phyloP scores from a whole-genome alignment of 257 asterid species.

The Cruciata laevipes region DNA sequence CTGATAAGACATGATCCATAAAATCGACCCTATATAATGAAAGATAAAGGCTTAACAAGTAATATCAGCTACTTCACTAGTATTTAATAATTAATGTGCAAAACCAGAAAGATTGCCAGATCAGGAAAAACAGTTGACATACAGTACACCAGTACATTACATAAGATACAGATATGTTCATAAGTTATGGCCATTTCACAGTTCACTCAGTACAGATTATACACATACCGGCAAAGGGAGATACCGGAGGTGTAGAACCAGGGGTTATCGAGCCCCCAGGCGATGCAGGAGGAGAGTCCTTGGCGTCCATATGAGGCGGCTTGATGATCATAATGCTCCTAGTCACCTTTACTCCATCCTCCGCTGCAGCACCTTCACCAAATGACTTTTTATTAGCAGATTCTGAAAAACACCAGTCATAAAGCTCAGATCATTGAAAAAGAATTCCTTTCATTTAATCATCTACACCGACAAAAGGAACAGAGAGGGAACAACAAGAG shows the following conservation, averaged over 20 bases:
- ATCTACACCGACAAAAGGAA: not conserved
- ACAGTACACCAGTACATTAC: not conserved
- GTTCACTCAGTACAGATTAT: not conserved
- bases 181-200: not conserved
- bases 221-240: slow-evolving; percentile 95
- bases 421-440: not conserved
- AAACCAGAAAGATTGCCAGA: not conserved
- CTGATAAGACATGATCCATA: not conserved
- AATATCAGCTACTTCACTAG: not conserved
- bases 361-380: slow-evolving; percentile 37
- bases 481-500: not conserved
- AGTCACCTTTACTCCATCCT: slow-evolving; percentile 62
- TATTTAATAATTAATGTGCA: not conserved
- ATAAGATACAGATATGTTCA: not conserved
- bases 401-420: slow-evolving; percentile 23
- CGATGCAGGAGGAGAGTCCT: slow-evolving; percentile 81
- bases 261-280: slow-evolving; percentile 78
- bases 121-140: not conserved
- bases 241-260: slow-evolving; percentile 81
- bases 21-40: not conserved
- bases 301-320: slow-evolving; percentile 43
- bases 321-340: slow-evolving; percentile 86
- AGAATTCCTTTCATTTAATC: not conserved
- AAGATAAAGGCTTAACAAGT: not conserved
- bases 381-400: slow-evolving; percentile 31